Base-by-base conservation (phyloP, 495 filamentous ascomycete species). In the Annulohypoxylon maeteangense region DNA sequence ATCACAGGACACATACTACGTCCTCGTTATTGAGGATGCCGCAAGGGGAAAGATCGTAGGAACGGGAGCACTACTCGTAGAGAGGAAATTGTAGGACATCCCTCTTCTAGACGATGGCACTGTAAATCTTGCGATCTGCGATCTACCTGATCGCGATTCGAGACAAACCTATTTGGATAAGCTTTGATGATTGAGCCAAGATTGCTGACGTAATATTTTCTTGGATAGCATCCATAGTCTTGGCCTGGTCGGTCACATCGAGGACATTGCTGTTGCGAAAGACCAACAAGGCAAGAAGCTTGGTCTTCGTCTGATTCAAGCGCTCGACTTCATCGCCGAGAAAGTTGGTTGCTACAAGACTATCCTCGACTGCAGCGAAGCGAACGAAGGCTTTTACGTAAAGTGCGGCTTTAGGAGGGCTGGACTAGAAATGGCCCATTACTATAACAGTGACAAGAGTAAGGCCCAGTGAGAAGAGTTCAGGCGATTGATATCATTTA, bases 281-380 rank as follows among this genome's bases (percentile, higher is more conserved):
- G 90, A 93, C 62, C 94, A 98, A 80, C 95, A 98, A 80, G 95
- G 95, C 61, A 98, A 97, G 87, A 97, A 97, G 81, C 84, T 99
- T 40, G 95, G 95, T 2, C 81, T 97, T 77, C 87, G 92, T 65
- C 90, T 99, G 61, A 98, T 99, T 72, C 92, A 98, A 84, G 93
- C 95, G 3, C 86, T 99, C 74, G 95, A 98, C 82, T 90, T 86
- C 79, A 89, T 98, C 63, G 93, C 93, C 61, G 87, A 90, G 74
- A 86, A 92, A 73, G 90, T 93, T 54, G 94, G 93, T 23, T 97
- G 93, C 82, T 98, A 97, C 80, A 98, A 97, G 89, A 92, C 90
- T 76, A 83, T 88, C 72, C 79, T 84, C 63, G 85, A 87, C 75
- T 87, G 85, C 76, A 85, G 81, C 77, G 84, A 86, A 74, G 84